These are phyloP conservation scores for Triangularia verruculosa DNA, from an alignment of 2,329 filamentous ascomycete species.

Conservation along the genomic window DNA sequence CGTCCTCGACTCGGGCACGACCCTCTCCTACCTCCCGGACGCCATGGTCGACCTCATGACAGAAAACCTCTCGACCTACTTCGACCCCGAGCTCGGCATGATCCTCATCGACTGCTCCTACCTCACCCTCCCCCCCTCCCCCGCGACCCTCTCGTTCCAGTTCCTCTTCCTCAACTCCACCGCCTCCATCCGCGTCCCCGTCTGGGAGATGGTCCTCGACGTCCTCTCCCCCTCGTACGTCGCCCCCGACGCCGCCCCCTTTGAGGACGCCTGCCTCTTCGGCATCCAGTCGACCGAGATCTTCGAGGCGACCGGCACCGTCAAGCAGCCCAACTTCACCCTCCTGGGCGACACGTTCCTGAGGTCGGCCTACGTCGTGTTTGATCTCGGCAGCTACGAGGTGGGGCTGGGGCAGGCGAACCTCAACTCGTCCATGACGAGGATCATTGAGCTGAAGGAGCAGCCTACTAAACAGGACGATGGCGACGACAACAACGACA, in stretches of 20 bases:
- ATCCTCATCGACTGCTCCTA: conserved; percentile 42
- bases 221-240: conserved; percentile 34
- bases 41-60: conserved; percentile 42
- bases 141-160: conserved; percentile 36
- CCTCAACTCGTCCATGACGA: conserved; percentile 43
- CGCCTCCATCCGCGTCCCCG: conserved; percentile 30
- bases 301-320: conserved; percentile 30
- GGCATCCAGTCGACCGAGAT: conserved; percentile 47
- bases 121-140: conserved; percentile 32
- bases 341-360: conserved; percentile 49
- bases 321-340: conserved; percentile 26
- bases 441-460: conserved; percentile 46
- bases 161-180: conserved; percentile 30
- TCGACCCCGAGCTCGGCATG: conserved; percentile 34
- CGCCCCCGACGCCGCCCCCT: conserved; percentile 37
- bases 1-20: conserved; percentile 67
- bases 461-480: conserved; percentile 30
- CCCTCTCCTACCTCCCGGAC: conserved; percentile 61
- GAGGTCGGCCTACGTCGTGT: conserved; percentile 52
- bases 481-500: background rate
- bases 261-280: conserved; percentile 49
- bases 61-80: conserved; percentile 37
- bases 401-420: conserved; percentile 54
- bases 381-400: conserved; percentile 50
- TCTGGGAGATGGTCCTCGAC: conserved; percentile 41